Percentiles rank a stretch among this genome's conserved stretches.
Conservation (phyloP, 2,329 filamentous ascomycete genomes). For the Thielaviopsis cerberus region DNA sequence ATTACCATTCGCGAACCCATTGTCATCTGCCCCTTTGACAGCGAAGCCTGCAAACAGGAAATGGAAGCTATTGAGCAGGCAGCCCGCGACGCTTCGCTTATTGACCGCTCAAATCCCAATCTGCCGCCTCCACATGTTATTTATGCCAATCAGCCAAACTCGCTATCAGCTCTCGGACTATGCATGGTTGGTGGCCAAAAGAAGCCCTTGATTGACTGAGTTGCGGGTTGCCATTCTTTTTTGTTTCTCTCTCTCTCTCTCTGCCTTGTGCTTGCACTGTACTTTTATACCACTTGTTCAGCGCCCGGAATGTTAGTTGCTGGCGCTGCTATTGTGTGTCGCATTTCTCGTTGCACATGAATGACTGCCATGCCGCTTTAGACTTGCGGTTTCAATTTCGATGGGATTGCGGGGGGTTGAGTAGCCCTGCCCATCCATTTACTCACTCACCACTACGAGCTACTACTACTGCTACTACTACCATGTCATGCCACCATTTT, state of each 20-base stretch:
- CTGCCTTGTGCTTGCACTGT: neutral
- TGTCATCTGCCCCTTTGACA: constrained; percentile 86
- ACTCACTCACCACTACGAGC: neutral
- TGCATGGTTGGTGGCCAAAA: constrained; percentile 45
- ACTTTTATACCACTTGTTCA: neutral
- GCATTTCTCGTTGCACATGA: neutral
- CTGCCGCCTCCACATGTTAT: constrained; percentile 81
- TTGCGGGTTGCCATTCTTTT: neutral
- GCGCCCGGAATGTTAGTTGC: neutral
- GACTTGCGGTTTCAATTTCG: neutral
- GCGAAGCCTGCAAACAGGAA: constrained; percentile 90
- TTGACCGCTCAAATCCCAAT: constrained; percentile 77
- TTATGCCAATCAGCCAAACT: constrained; percentile 52
- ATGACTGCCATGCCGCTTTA: neutral
- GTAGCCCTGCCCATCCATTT: too few relatives aligned
- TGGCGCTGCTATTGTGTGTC: neutral
- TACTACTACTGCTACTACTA: too few relatives aligned
- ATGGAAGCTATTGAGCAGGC: constrained; percentile 97
- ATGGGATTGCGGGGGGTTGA: too few relatives aligned
- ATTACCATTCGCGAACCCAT: constrained; percentile 81
- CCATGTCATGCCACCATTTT: too few relatives aligned
- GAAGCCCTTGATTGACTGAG: constrained; percentile 44
- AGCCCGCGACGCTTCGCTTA: constrained; percentile 74
- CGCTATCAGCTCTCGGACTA: constrained; percentile 41
- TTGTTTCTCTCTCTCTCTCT: neutral